phyloP scores from a whole-genome alignment of 2,329 filamentous ascomycete genomes.

The Neophaeococcomyces aloes region DNA sequence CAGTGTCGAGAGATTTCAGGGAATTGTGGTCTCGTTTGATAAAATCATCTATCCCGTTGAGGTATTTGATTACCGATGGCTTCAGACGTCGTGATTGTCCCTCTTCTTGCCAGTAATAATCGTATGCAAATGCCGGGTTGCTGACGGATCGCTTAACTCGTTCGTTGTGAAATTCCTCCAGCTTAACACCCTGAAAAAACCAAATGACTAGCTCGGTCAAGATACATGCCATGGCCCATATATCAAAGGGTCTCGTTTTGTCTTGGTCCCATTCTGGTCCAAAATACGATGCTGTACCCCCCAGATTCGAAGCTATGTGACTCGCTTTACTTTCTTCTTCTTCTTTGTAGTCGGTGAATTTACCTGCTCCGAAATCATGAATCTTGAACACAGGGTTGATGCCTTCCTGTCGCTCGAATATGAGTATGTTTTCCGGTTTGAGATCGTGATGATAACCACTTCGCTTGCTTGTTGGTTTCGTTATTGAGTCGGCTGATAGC shows the following conservation, averaged over 20 bases:
- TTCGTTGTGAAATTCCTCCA: no score
- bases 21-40: no score
- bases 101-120: neutral
- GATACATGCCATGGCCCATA: conserved; percentile 11
- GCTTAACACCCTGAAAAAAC: neutral
- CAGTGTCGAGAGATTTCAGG: no score
- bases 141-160: no score
- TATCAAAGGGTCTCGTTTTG: conserved; percentile 9
- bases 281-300: conserved; percentile 8
- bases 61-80: neutral
- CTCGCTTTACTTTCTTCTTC: neutral
- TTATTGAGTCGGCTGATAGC: neutral
- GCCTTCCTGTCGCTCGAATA: conserved; percentile 6
- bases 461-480: neutral
- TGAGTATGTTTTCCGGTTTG: conserved; percentile 14
- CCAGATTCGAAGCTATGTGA: neutral
- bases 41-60: neutral
- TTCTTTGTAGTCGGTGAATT: neutral
- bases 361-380: conserved; percentile 9
- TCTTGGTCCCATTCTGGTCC: conserved; percentile 5
- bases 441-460: conserved; percentile 13
- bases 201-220: conserved; percentile 5
- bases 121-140: neutral
- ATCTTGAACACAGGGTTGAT: conserved; percentile 8
- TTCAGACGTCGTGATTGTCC: neutral